Conservation (phyloP, 129 eudicot species). For the Saposhnikovia divaricata region DNA sequence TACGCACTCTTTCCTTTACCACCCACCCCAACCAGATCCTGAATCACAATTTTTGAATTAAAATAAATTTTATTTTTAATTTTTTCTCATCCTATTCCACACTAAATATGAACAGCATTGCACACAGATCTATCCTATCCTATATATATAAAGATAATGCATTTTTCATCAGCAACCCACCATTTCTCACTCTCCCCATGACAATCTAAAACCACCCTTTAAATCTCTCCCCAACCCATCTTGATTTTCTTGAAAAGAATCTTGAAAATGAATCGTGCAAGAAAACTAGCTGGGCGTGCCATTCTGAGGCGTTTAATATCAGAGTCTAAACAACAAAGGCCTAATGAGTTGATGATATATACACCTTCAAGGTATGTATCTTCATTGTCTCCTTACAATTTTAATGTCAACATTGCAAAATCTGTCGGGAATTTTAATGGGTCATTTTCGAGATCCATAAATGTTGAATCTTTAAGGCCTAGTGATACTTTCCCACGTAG, state of each 20-base stretch:
- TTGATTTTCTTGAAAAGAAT: slow-evolving; percentile 1
- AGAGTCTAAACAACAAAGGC: slow-evolving; percentile 36
- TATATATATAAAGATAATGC: slow-evolving; percentile 14
- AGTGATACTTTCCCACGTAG: slow-evolving; percentile 89
- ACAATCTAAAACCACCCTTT: neutral
- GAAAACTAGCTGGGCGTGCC: slow-evolving; percentile 56
- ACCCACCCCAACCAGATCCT: slow-evolving; percentile 23
- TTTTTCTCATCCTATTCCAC: neutral
- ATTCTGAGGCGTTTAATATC: slow-evolving; percentile 52
- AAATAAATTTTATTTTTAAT: too few relatives aligned
- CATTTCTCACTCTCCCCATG: slow-evolving; percentile 21
- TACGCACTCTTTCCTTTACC: slow-evolving; percentile 17
- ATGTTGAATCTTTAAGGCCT: slow-evolving; percentile 68
- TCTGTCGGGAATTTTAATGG: slow-evolving; percentile 5
- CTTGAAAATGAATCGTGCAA: slow-evolving; percentile 69
- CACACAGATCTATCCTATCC: neutral
- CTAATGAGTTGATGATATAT: slow-evolving; percentile 13
- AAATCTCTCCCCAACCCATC: slow-evolving; percentile 5
- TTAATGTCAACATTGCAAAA: slow-evolving; percentile 13
- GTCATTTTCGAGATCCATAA: slow-evolving; percentile 47
- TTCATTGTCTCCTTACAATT: slow-evolving; percentile 31
- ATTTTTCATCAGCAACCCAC: slow-evolving; percentile 28
- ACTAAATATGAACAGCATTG: too few relatives aligned
- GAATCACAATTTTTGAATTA: neutral
- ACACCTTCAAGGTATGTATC: slow-evolving; percentile 58